A percentile compares a stretch with the other conserved stretches of the same genome.
These are phyloP conservation scores for Spencermartinsiella europaea DNA, from an alignment of 805 yeast species.

Conservation along the genomic window DNA sequence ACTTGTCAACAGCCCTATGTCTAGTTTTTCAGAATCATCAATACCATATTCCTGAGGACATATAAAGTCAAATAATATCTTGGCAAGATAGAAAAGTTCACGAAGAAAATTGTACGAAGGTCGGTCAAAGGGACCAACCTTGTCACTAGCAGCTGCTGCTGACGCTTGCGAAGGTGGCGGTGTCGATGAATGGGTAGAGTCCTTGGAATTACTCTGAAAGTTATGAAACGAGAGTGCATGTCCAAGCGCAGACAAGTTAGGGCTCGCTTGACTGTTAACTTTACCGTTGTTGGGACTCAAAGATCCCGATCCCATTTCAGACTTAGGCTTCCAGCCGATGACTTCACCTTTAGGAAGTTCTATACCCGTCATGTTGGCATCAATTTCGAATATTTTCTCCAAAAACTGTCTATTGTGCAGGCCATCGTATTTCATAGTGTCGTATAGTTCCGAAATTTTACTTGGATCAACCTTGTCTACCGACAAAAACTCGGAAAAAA, in stretches of 20 bases:
- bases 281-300: constrained; percentile 71
- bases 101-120: constrained; percentile 74
- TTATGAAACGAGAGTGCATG: constrained; percentile 1
- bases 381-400: constrained; percentile 73
- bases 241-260: not conserved
- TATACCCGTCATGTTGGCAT: constrained; percentile 33
- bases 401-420: constrained; percentile 88
- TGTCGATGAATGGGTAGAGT: not conserved
- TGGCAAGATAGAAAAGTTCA: constrained; percentile 83
- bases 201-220: constrained; percentile 7
- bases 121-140: constrained; percentile 55
- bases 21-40: constrained; percentile 89
- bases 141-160: constrained; percentile 26
- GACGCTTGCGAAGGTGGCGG: constrained; percentile 20
- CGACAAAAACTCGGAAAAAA: constrained; percentile 83
- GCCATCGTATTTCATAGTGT: constrained; percentile 98
- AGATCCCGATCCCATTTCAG: constrained; percentile 24
- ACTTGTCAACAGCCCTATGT: constrained; percentile 90
- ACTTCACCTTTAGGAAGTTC: constrained; percentile 22
- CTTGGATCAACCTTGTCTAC: constrained; percentile 98
- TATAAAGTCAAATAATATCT: constrained; percentile 91
- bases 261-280: constrained; percentile 31
- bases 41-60: constrained; percentile 99
- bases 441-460: constrained; percentile 92
- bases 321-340: constrained; percentile 16